A percentile compares a stretch with the other conserved stretches of the same genome.
Evolutionary conservation across 2,329 filamentous ascomycete species (phyloP).

Genomic region (Diaporthe sp.): DNA sequence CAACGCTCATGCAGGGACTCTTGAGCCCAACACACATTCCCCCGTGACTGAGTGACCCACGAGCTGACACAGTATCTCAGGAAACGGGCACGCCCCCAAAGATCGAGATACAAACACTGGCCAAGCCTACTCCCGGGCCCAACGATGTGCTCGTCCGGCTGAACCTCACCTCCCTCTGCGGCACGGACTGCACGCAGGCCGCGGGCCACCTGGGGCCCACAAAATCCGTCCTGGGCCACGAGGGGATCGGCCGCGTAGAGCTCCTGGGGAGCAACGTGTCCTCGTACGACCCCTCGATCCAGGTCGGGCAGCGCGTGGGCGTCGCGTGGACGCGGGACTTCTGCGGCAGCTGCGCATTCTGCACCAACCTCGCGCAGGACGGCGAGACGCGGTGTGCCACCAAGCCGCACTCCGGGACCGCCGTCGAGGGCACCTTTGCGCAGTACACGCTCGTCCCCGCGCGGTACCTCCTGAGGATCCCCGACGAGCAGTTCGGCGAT

Average conservation of each 20-base stretch:
- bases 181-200: slow-evolving; percentile 56
- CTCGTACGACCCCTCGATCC: slow-evolving; percentile 44
- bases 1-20: neutral
- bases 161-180: slow-evolving; percentile 55
- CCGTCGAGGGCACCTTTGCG: slow-evolving; percentile 56
- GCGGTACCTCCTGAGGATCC: slow-evolving; percentile 52
- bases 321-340: slow-evolving; percentile 56
- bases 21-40: neutral
- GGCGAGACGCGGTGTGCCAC: slow-evolving; percentile 55
- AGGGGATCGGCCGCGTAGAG: slow-evolving; percentile 58
- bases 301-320: slow-evolving; percentile 54
- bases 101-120: slow-evolving; percentile 45
- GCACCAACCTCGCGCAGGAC: slow-evolving; percentile 46
- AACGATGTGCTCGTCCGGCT: slow-evolving; percentile 54
- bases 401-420: slow-evolving; percentile 51
- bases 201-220: slow-evolving; percentile 54
- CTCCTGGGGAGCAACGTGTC: slow-evolving; percentile 53
- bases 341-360: slow-evolving; percentile 52
- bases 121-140: slow-evolving; percentile 48
- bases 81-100: slow-evolving; percentile 25
- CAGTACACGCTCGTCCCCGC: slow-evolving; percentile 54
- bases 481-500: slow-evolving; percentile 46
- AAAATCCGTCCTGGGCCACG: slow-evolving; percentile 57
- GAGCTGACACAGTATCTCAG: slow-evolving; percentile 6
- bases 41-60: neutral